phyloP scores from a whole-genome alignment of 139 green algal species.

The Nannochloris sp. region DNA sequence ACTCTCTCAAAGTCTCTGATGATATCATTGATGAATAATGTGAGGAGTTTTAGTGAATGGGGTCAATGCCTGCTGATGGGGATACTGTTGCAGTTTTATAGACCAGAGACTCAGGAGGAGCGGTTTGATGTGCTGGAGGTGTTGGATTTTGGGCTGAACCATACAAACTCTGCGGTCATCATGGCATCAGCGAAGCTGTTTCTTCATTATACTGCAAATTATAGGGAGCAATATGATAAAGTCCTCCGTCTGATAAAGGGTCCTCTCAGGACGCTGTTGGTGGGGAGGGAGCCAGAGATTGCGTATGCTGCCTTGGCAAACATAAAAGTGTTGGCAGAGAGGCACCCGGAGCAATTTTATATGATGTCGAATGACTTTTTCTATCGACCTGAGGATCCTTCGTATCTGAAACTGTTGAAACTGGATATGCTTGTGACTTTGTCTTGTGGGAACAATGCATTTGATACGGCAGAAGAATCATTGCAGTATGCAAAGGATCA shows the following conservation, averaged over 20 bases:
- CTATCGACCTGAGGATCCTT: conserved; percentile 81
- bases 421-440: conserved; percentile 82
- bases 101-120: conserved; percentile 60
- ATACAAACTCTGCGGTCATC: conserved; percentile 84
- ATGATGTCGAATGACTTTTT: conserved; percentile 82
- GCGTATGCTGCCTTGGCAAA: conserved; percentile 80
- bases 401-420: conserved; percentile 92
- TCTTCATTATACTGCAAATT: conserved; percentile 79
- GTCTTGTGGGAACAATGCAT: conserved; percentile 73
- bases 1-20: conserved; percentile 45
- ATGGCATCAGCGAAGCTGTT: conserved; percentile 87
- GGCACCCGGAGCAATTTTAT: conserved; percentile 45
- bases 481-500: conserved; percentile 60
- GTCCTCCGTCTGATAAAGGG: conserved; percentile 9
- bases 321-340: conserved; percentile 72
- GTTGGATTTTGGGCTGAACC: conserved; percentile 84
- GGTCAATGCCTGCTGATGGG: conserved; percentile 88
- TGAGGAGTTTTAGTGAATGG: conserved; percentile 90
- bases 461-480: conserved; percentile 88
- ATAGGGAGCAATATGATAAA: conserved; percentile 80
- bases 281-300: conserved; percentile 58
- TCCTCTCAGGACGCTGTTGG: conserved; percentile 73
- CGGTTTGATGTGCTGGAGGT: conserved; percentile 93
- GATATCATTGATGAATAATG: conserved; percentile 84
- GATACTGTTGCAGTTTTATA: conserved; percentile 56